phyloP scores from a whole-genome alignment of 805 yeast genomes.

The Candida vartiovaarae region DNA sequence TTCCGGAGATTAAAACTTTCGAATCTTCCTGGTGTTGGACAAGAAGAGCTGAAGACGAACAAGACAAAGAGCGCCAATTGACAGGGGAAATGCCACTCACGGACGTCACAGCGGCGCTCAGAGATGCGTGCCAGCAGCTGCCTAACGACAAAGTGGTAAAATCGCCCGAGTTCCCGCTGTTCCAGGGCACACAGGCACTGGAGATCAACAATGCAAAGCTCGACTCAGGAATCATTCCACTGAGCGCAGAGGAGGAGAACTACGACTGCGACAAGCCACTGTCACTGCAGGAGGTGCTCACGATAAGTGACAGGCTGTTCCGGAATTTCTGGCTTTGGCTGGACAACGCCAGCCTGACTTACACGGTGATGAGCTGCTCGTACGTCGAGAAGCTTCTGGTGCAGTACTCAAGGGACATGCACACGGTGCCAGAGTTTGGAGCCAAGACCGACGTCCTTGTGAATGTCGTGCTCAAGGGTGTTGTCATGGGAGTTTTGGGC shows the following conservation, averaged over 20 bases:
- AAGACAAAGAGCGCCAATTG: too few relatives aligned
- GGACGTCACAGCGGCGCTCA: conserved; percentile 54
- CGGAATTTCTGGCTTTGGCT: conserved; percentile 66
- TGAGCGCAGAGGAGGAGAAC: conserved; percentile 35
- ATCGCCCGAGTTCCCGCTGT: conserved; percentile 52
- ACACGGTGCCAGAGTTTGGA: conserved; percentile 1
- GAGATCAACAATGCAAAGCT: conserved; percentile 66
- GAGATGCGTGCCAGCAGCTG: conserved; percentile 31
- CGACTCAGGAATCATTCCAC: conserved; percentile 67
- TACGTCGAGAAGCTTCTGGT: conserved; percentile 56
- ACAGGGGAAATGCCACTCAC: not conserved
- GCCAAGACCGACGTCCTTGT: conserved; percentile 24
- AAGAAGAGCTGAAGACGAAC: too few relatives aligned
- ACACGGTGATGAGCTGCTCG: conserved; percentile 68
- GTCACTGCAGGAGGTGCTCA: conserved; percentile 35
- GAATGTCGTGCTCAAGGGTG: conserved; percentile 44
- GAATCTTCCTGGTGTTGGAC: too few relatives aligned
- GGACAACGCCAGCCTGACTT: conserved; percentile 65
- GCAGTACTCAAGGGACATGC: conserved; percentile 27
- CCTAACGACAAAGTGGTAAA: conserved; percentile 51
- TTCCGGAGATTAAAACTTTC: too few relatives aligned
- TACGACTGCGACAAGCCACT: conserved; percentile 39
- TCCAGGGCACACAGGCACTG: conserved; percentile 83
- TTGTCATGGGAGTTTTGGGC: conserved; percentile 46
- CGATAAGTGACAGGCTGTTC: conserved; percentile 47